Evolutionary conservation across 2,329 filamentous ascomycete genomes (phyloP).

Genomic region (Sclerotinia subarctica): DNA sequence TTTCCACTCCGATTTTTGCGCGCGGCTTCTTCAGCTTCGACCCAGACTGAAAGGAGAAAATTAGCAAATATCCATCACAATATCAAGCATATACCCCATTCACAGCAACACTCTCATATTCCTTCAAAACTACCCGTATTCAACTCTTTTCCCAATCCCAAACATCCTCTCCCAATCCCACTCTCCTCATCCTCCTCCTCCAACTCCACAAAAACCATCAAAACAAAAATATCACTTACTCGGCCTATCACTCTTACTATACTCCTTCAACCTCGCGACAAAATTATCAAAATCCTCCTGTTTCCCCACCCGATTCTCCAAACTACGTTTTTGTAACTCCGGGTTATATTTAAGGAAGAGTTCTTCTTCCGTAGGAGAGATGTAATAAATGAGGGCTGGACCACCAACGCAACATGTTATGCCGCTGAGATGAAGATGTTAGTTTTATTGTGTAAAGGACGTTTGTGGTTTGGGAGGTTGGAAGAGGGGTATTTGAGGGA

Average conservation of each 20-base stretch:
- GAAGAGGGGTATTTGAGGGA: slow-evolving; percentile 9
- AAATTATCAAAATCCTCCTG: slow-evolving; percentile 90
- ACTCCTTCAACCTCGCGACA: slow-evolving; percentile 77
- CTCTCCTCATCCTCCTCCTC: not conserved
- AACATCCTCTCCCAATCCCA: no score
- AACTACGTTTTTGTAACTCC: slow-evolving; percentile 81
- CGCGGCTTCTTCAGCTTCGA: slow-evolving; percentile 43
- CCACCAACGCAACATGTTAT: slow-evolving; percentile 73
- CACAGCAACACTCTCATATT: not conserved
- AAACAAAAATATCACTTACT: slow-evolving; percentile 54
- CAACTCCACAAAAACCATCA: not conserved
- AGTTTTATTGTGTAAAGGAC: slow-evolving; percentile 10
- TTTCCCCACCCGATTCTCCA: slow-evolving; percentile 72
- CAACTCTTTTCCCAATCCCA: no score
- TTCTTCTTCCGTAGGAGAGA: slow-evolving; percentile 85
- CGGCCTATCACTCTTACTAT: slow-evolving; percentile 86
- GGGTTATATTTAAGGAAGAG: slow-evolving; percentile 90
- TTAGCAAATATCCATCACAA: not conserved
- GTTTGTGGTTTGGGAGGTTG: not conserved
- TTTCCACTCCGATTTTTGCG: slow-evolving; percentile 40
- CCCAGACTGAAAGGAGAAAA: slow-evolving; percentile 43
- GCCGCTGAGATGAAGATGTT: slow-evolving; percentile 53
- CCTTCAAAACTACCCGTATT: slow-evolving; percentile 2
- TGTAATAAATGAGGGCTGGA: slow-evolving; percentile 75
- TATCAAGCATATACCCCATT: not conserved